Conservation (phyloP, 2,329 filamentous ascomycete species). For the Diaporthe vaccinii region DNA sequence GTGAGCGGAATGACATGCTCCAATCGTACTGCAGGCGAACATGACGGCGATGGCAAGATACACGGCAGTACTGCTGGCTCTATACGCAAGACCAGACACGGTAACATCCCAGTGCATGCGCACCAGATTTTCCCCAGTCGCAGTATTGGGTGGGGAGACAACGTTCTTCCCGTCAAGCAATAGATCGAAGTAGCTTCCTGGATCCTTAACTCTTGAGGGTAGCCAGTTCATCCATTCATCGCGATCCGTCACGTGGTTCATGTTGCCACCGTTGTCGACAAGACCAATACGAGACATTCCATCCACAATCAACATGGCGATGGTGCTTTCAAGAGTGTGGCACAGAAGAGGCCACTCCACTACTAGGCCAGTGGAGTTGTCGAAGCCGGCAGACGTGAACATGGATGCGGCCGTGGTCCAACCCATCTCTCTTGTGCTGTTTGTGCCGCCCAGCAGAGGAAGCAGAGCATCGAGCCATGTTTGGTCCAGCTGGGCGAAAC, state of each 20-base stretch:
- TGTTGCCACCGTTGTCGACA: background rate
- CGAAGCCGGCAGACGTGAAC: background rate
- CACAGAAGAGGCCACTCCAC: rapidly evolving
- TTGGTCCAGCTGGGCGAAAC: background rate
- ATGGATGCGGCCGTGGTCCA: background rate
- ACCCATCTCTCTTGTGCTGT: background rate
- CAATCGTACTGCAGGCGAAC: background rate
- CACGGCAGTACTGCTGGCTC: background rate
- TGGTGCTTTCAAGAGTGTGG: background rate
- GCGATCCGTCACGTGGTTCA: background rate
- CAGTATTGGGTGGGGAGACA: rapidly evolving
- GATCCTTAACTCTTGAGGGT: background rate
- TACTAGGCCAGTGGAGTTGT: background rate
- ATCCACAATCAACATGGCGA: background rate
- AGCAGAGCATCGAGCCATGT: background rate
- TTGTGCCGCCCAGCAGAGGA: background rate
- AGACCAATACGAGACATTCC: background rate
- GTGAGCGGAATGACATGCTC: background rate
- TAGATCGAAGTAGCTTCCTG: background rate
- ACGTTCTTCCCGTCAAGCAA: background rate
- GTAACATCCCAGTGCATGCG: background rate
- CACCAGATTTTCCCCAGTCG: rapidly evolving
- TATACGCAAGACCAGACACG: background rate
- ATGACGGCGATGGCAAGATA: background rate
- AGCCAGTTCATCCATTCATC: background rate